Base-by-base conservation (phyloP, 192 early-diverging fungal genomes). In the Funneliformis mosseae region DNA sequence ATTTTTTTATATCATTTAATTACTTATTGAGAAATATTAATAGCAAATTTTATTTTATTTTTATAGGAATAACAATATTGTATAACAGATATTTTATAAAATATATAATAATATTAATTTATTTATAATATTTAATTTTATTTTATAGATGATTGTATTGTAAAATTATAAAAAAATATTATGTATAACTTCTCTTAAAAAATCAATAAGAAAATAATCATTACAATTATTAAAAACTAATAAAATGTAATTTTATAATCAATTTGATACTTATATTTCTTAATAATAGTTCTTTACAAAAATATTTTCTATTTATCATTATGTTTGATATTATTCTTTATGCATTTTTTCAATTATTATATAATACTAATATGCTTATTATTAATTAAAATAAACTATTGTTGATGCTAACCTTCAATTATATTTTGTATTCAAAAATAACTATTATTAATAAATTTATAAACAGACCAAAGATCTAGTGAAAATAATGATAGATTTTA, bases 291-390 rank as follows among this genome's bases (percentile, higher is more conserved):
- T 42, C 42, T 46, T 21, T 3, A 8, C 45, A 50, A 0, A 74
- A 74, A 42, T 16, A 43, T 12, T 45, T 48, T 46, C 41, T 50
- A 50, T 74, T 3, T 74, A 1, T 1, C n/a, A 25, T 16, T 74
- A 2, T 23, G 39, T 60, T 12, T 60, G 73, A 9, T 74, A 23
- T 41, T 74, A 48, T 55, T 74, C 73, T 60, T 74, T 74, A 12
- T n/a, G 21, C 55, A 74, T 74, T 74, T n/a, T n/a, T 74, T 74
- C 48, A 27, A 74, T 74, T 33, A 75, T 75, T 75, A 9, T 75
- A 59, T 60, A 75, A 75, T 50, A 28, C 74, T 25, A 60, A 75
- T 50, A 75, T 75, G 74, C 14, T 23, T 5, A 42, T 48, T 73
- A 48, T 38, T 27, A 76, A 59, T 60, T 61, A 76, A 9, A 61